Conservation (phyloP, 2,329 filamentous ascomycete species). For the Myotisia sp. region DNA sequence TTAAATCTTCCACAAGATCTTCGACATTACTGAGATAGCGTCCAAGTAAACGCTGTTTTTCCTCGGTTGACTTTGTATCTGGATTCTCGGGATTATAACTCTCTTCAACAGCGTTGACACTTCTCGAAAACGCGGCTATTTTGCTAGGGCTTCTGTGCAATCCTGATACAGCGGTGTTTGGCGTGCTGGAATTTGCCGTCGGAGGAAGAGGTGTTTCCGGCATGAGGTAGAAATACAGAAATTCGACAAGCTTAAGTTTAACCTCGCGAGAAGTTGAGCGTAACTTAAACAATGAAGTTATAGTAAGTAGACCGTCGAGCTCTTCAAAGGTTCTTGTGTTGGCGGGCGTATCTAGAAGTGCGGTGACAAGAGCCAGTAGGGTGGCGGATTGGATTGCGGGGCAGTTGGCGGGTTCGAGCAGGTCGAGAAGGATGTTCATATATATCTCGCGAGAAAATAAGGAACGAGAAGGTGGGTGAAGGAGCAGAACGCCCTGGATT, state of each 20-base stretch:
- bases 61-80: slow-evolving; percentile 52
- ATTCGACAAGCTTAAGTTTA: slow-evolving; percentile 91
- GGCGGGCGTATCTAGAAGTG: slow-evolving; percentile 67
- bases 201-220: slow-evolving; percentile 52
- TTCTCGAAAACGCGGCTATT: slow-evolving; percentile 42
- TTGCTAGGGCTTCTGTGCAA: slow-evolving; percentile 57
- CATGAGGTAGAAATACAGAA: slow-evolving; percentile 97
- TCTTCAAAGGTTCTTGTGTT: slow-evolving; percentile 88
- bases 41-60: slow-evolving; percentile 68
- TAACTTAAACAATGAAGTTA: slow-evolving; percentile 86
- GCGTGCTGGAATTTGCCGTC: slow-evolving; percentile 11
- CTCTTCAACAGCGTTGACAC: slow-evolving; percentile 21
- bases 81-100: slow-evolving; percentile 16
- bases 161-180: slow-evolving; percentile 32
- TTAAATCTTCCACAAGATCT: slow-evolving; percentile 69
- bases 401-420: slow-evolving; percentile 83
- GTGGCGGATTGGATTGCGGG: slow-evolving; percentile 83
- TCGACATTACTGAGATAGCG: slow-evolving; percentile 70
- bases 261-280: slow-evolving; percentile 73
- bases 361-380: slow-evolving; percentile 76
- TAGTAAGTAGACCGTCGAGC: slow-evolving; percentile 78
- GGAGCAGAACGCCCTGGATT: slow-evolving; percentile 71
- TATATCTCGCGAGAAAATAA: slow-evolving; percentile 80
- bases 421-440: slow-evolving; percentile 93
- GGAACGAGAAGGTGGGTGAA: slow-evolving; percentile 78